These are phyloP conservation scores for Physcomitrellopsis africana DNA, from an alignment of 225 moss, liverwort and hornwort species.

Conservation along the genomic window DNA sequence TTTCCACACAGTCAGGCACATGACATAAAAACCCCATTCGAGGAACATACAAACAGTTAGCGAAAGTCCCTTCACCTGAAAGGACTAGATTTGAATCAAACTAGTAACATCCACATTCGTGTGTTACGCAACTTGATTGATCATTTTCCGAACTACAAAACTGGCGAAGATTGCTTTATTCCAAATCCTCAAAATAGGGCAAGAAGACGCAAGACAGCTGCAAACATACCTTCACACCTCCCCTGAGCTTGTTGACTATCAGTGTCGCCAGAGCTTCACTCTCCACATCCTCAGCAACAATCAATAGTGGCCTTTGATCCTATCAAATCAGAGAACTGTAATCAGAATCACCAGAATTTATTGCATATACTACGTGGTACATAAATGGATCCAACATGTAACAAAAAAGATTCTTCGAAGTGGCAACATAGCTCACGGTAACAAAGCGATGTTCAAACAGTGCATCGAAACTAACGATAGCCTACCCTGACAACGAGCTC, in stretches of 20 bases:
- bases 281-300: constrained; percentile 86
- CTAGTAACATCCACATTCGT: background rate
- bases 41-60: no score
- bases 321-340: constrained; percentile 20
- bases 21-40: background rate
- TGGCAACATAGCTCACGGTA: background rate
- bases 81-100: background rate
- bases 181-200: background rate
- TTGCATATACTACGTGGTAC: background rate
- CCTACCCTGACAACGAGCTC: constrained; percentile 49
- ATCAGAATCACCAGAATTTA: background rate
- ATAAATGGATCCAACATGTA: background rate
- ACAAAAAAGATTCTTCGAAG: background rate
- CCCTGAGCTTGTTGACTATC: constrained; percentile 78
- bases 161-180: background rate
- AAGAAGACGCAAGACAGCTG: background rate
- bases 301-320: constrained; percentile 76
- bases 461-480: background rate
- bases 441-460: background rate
- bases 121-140: background rate
- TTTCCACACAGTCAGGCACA: constrained; percentile 5
- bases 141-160: background rate
- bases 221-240: constrained; percentile 68
- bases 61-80: background rate
- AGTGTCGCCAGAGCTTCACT: constrained; percentile 84